Base-by-base conservation (phyloP, 116 monocot genomes). In the Iris pallida region DNA sequence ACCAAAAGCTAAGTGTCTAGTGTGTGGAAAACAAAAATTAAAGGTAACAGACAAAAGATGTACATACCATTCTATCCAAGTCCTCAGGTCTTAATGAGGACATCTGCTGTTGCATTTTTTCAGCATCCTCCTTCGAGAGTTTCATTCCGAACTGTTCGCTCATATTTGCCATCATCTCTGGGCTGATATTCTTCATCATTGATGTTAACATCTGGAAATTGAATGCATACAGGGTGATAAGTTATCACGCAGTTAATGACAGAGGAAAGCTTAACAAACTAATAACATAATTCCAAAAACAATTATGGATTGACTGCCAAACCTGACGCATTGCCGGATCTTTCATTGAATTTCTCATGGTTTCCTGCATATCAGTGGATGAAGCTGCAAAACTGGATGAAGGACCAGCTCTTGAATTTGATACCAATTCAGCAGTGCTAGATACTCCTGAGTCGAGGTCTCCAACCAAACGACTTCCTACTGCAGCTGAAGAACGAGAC, bases 311-410 rank as follows among this genome's bases (percentile, higher is more conserved):
- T 51, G 63, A 53, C 12, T 16, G 8, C 52, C 49, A 5, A 74
- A 94, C 97, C 92, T 97, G 79, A 58, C 76, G 83, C 97, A 85
- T 97, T 11, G 90, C 90, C 20, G 97, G 92, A 74, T 97, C 92
- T 71, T 79, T 97, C 85, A 89, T 85, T 65, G 89, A 73, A 78
- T 81, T 92, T 69, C 75, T 85, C 78, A 92, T 63, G 55, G 58
- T 78, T 47, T 91, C 86, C 70, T 91, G 92, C 68, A 96, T 73
- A 78, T 82, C 86, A 74, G 71, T 45, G 40, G 83, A 71, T 53
- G 90, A 81, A 59, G 51, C 51, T 43, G 82, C 60, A 71, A 14
- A n/a, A 51, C 63, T 69, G 4, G 85, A 73, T 69, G 88, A 76
- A 19, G 83, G 72, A 17, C 68, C 60, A 53, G 70, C 73, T 59